Conservation (phyloP, 768 basidiomycete species). For the Leccinum pellstonianum region DNA sequence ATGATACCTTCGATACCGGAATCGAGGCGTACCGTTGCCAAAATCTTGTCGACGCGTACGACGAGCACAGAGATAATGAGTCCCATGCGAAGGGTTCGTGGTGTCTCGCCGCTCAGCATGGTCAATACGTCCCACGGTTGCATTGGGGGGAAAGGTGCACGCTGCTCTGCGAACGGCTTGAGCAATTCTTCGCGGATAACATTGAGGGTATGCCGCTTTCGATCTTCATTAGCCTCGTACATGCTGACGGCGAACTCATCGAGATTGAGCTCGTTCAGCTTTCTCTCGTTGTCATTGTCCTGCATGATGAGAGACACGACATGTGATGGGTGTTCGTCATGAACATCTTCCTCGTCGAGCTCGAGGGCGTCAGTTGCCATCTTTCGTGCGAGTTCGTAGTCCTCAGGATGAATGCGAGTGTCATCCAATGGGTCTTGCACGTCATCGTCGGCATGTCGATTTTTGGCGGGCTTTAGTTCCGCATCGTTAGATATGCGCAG, state of each 20-base stretch:
- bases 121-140: constrained; percentile 80
- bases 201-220: constrained; percentile 87
- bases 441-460: constrained; percentile 60
- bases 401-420: constrained; percentile 95
- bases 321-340: constrained; percentile 88
- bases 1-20: constrained; percentile 90
- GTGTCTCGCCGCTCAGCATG: constrained; percentile 94
- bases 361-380: constrained; percentile 98
- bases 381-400: constrained; percentile 96
- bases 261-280: constrained; percentile 86
- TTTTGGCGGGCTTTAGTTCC: constrained; percentile 60
- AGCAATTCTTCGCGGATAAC: constrained; percentile 86
- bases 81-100: constrained; percentile 70
- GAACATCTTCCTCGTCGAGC: constrained; percentile 95
- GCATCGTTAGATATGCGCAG: constrained; percentile 78
- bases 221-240: constrained; percentile 75
- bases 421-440: constrained; percentile 87
- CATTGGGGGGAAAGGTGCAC: constrained; percentile 63
- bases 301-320: constrained; percentile 85
- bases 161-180: constrained; percentile 74
- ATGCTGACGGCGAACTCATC: constrained; percentile 96
- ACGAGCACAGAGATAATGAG: constrained; percentile 79
- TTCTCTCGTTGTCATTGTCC: constrained; percentile 73
- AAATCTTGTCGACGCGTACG: constrained; percentile 44
- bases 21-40: constrained; percentile 75